Base-by-base conservation (phyloP, 305 asterid genomes). In the Fraxinus greggii region DNA sequence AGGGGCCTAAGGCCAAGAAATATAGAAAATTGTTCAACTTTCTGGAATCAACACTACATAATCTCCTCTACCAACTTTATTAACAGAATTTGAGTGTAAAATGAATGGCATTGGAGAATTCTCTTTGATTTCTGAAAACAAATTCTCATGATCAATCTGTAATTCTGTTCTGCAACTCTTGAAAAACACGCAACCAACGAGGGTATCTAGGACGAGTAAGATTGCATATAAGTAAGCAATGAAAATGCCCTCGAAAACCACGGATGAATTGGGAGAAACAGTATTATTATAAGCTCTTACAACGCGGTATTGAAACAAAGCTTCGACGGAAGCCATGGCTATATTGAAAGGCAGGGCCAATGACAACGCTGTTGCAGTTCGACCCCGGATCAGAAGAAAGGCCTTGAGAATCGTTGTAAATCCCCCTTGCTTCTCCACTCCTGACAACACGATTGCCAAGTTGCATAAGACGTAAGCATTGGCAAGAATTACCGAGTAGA, bases 281-380 rank as follows among this genome's bases (percentile, higher is more conserved):
- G 26, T 59, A 4, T 82, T 56, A 81, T 45, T 17, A 40, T 89
- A 87, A 42, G 85, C 82, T 56, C 85, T 85, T 15, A 85, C 78
- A 26, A 95, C 72, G 0, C 97, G 89, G 85, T 87, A 92, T 77
- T 92, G 95, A 70, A 94, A 95, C 77, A 94, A 82, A 6, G 91
- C 94, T 78, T 95, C 98, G 2, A 92, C 51, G 42, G 83, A 89
- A 45, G 93, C 97, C 69, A 94, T 13, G 5, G 86, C 90, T 79
- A 90, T 38, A 80, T 89, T 92, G 21, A 90, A 69, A 4, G 87
- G 82, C 82, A 93, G 84, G 0, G 96, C 89, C 17, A 95, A 78
- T 7, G 93, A 86, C 75, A 95, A 69, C 0, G 93, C 97, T 0
- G 93, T 87, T 13, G 89, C 85, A 0, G 80, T 77, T 79, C 92